These are phyloP conservation scores for Kalmusia sp. DNA, from an alignment of 2,329 filamentous ascomycete genomes.

Conservation along the genomic window DNA sequence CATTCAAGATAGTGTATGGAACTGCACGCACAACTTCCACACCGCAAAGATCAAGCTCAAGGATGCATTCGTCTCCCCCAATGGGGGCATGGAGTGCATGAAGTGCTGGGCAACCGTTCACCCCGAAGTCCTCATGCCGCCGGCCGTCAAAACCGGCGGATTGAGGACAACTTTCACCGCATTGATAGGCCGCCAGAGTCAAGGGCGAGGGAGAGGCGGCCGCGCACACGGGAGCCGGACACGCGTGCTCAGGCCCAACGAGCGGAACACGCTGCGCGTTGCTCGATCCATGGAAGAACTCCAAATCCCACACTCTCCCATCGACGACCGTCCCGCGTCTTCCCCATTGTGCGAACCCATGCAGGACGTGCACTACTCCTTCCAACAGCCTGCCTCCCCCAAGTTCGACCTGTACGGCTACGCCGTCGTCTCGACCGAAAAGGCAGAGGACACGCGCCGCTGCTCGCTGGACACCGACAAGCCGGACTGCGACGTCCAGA, in stretches of 20 bases:
- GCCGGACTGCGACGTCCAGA: not conserved
- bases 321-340: not conserved
- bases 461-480: conserved; percentile 8
- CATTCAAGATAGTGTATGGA: conserved; percentile 27
- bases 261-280: not conserved
- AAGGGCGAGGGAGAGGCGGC: no score
- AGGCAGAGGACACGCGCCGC: conserved; percentile 5
- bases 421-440: conserved; percentile 15
- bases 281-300: not conserved
- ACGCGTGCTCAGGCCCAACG: no score
- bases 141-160: conserved; percentile 1
- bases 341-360: no score
- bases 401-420: conserved; percentile 34
- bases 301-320: not conserved
- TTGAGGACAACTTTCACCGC: not conserved
- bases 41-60: conserved; percentile 22
- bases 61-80: conserved; percentile 16
- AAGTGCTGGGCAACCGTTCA: conserved; percentile 36
- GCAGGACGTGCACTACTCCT: no score
- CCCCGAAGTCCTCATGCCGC: conserved; percentile 26
- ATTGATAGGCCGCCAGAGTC: not conserved
- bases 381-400: no score
- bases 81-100: conserved; percentile 35
- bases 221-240: not conserved
- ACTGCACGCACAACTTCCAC: conserved; percentile 32